Conservation (phyloP, 2,329 filamentous ascomycete genomes). For the Fusarium sp. region DNA sequence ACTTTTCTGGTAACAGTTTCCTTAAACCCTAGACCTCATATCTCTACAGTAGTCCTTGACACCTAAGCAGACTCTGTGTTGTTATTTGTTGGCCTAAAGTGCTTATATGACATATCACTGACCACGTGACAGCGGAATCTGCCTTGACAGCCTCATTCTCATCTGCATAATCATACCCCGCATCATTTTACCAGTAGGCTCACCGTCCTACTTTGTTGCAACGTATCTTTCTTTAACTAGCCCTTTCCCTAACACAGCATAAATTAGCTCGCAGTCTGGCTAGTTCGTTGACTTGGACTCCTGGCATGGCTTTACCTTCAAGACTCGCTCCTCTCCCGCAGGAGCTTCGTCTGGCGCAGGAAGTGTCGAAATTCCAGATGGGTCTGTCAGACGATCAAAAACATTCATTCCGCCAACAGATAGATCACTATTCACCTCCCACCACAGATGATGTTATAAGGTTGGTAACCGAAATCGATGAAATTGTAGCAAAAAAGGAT, state of each 20-base stretch:
- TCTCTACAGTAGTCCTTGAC: too few relatives aligned
- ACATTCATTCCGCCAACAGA: background rate
- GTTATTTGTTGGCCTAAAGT: too few relatives aligned
- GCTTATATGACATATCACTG: too few relatives aligned
- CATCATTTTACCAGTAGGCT: rapidly evolving
- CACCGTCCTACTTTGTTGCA: rapidly evolving
- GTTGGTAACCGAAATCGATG: too few relatives aligned
- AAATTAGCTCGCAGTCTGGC: background rate
- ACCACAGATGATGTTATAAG: too few relatives aligned
- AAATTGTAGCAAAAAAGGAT: too few relatives aligned
- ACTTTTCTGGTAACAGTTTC: too few relatives aligned
- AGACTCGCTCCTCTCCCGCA: background rate
- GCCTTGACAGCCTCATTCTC: background rate
- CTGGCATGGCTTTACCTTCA: background rate
- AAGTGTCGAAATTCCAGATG: background rate
- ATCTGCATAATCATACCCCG: background rate
- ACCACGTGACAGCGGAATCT: too few relatives aligned
- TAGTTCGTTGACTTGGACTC: background rate
- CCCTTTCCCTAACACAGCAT: background rate
- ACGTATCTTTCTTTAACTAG: background rate
- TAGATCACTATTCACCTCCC: too few relatives aligned
- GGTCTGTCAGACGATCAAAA: background rate
- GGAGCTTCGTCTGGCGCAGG: background rate
- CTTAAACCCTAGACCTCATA: too few relatives aligned
- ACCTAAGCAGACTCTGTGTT: too few relatives aligned